Evolutionary conservation across 2,329 filamentous ascomycete species (phyloP), one percentile per base, ranked within the genome.

Genomic region (Thelonectria rubi): DNA sequence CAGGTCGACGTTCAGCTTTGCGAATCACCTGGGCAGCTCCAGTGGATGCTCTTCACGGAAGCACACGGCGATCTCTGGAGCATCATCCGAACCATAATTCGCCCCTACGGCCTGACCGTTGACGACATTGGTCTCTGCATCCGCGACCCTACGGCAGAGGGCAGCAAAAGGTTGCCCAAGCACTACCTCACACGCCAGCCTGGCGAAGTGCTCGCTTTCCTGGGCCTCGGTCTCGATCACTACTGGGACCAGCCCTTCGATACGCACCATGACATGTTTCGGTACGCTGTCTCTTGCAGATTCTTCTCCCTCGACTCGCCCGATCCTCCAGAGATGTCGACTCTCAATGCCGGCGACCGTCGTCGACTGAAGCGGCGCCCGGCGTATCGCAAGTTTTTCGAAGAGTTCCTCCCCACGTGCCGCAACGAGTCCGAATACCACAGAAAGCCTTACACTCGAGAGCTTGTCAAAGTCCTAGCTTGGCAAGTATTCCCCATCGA

Each of bases 21-120:
- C 58, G 68, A 69, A 2, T 78, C 75, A 1, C 64, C 76, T 0
- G 71, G 77, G 14, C 68, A 75, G 55, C 81, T 85, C 64, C 79
- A 81, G 30, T 94, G 91, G 91, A 80, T 82, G 39, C 75, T 86
- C 3, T 93, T 93, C 76, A 86, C 86, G 66, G 82, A 89, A 40
- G 84, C 86, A 0, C 91, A 94, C 68, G 89, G 90, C n/a, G 91
- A 94, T 67, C 58, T 87, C 0, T 88, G 88, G 82, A 90, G 86
- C 61, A 73, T 87, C 9, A 72, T 94, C 0, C 89, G 91, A 5
- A 80, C 84, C 17, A 84, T 82, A 9, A 86, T 92, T 63, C 83
- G 88, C 0, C 84, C 83, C 0, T 84, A 87, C 37, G 91, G 91
- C 2, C 82, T 95, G 8, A 90, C 86, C 0, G 78, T 87, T 21